These are phyloP conservation scores for Zalaria sp. DNA, from an alignment of 2,329 filamentous ascomycete genomes.

Conservation along the genomic window DNA sequence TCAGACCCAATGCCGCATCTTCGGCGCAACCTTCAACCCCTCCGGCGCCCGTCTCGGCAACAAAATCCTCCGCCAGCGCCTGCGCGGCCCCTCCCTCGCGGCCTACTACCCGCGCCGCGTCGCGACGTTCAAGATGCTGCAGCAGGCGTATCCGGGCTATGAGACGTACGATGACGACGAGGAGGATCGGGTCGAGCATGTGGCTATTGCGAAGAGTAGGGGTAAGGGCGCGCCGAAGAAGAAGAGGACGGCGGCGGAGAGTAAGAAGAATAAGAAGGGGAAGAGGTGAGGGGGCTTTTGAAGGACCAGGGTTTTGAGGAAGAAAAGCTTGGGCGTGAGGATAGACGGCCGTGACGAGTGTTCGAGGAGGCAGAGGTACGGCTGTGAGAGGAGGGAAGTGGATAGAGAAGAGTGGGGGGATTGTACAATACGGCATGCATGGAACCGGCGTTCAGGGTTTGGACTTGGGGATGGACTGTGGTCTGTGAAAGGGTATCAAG, in stretches of 20 bases:
- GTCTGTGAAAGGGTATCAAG: no score
- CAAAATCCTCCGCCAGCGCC: constrained; percentile 77
- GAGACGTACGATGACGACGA: constrained; percentile 62
- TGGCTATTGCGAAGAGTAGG: constrained; percentile 49
- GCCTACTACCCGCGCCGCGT: constrained; percentile 77
- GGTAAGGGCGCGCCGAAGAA: constrained; percentile 86
- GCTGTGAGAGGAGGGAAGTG: no score
- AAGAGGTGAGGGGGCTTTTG: no score
- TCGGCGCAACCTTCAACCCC: constrained; percentile 84
- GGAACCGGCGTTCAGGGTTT: no score
- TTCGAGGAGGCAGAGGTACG: no score
- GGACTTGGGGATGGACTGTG: no score
- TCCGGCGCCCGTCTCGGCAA: constrained; percentile 70
- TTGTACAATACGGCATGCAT: no score
- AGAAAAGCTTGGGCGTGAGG: no score
- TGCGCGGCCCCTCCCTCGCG: constrained; percentile 68
- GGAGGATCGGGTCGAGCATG: constrained; percentile 63
- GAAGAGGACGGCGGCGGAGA: constrained; percentile 49
- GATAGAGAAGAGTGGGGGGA: no score
- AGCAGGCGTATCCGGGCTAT: constrained; percentile 53
- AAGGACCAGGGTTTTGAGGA: no score
- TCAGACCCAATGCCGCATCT: constrained; percentile 82
- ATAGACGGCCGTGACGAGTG: no score
- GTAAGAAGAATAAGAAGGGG: no score
- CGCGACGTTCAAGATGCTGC: constrained; percentile 59